phyloP scores from a whole-genome alignment of 2,329 filamentous ascomycete species.

The Paecilomyces dactylethromorphus region DNA sequence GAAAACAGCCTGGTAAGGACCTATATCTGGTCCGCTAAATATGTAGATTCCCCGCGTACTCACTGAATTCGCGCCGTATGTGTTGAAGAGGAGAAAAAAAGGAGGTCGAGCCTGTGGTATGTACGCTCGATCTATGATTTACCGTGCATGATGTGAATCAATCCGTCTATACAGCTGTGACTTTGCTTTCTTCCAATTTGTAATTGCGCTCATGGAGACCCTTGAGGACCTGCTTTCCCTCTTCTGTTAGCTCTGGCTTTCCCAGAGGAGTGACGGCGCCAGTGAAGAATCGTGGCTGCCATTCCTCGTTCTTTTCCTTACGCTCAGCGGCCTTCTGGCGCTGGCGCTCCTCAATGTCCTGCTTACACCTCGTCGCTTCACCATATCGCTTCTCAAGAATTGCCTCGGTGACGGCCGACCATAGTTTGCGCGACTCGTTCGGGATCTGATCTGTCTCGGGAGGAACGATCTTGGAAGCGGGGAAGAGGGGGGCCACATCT shows the following conservation, averaged over 20 bases:
- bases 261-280: conserved; percentile 54
- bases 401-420: conserved; percentile 79
- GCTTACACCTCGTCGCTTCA: conserved; percentile 78
- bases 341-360: conserved; percentile 86
- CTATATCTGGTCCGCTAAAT: not conserved
- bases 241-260: conserved; percentile 56
- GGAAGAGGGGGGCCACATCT: conserved; percentile 76
- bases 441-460: conserved; percentile 71
- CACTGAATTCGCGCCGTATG: not conserved
- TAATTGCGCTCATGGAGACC: conserved; percentile 50
- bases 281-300: conserved; percentile 84
- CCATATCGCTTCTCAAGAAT: conserved; percentile 77
- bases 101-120: conserved; percentile 9
- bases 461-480: conserved; percentile 72
- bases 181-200: conserved; percentile 37
- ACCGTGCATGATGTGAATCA: not conserved
- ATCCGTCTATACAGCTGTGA: conserved; percentile 24
- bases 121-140: not conserved
- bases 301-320: conserved; percentile 61
- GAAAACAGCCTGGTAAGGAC: not conserved
- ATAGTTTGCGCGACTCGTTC: conserved; percentile 85
- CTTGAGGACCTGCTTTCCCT: conserved; percentile 53
- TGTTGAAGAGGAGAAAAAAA: not conserved
- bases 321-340: conserved; percentile 76
- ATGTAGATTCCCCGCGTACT: not conserved